These are phyloP conservation scores for Syzygium oleosum DNA, from an alignment of 345 rosid genomes.

Conservation along the genomic window DNA sequence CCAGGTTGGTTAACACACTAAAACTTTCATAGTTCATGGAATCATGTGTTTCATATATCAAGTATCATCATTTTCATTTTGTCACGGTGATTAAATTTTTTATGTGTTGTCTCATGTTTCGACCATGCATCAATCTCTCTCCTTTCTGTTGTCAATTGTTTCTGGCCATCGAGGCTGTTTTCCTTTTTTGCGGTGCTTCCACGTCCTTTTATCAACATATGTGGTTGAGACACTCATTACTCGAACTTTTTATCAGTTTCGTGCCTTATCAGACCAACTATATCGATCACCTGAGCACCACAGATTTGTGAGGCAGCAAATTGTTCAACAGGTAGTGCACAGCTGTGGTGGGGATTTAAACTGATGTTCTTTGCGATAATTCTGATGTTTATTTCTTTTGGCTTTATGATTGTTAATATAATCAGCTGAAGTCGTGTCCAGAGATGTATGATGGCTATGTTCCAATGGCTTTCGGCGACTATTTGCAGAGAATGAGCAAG, in stretches of 20 bases:
- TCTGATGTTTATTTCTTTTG: neutral
- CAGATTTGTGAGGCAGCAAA: conserved; percentile 58
- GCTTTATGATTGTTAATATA: neutral
- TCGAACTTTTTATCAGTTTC: conserved; percentile 43
- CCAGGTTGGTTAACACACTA: conserved; percentile 36
- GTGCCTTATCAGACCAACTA: conserved; percentile 83
- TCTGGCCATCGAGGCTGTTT: neutral
- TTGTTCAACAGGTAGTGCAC: conserved; percentile 53
- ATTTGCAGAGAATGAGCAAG: conserved; percentile 56
- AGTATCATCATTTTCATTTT: neutral
- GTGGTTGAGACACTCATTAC: neutral
- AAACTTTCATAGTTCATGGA: neutral
- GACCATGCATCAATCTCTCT: neutral
- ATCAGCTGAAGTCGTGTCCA: conserved; percentile 38
- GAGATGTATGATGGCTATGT: conserved; percentile 43
- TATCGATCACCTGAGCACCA: conserved; percentile 75
- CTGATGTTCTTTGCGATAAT: neutral
- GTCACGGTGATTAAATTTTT: neutral
- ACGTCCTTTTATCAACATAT: neutral
- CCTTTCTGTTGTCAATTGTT: neutral
- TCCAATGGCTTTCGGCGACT: conserved; percentile 46
- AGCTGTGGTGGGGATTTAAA: neutral
- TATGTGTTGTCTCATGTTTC: neutral
- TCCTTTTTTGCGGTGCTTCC: neutral
- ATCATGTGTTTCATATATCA: neutral